Evolutionary conservation across 768 basidiomycete genomes (phyloP).

Genomic region (Pleurotus tuber-regium): DNA sequence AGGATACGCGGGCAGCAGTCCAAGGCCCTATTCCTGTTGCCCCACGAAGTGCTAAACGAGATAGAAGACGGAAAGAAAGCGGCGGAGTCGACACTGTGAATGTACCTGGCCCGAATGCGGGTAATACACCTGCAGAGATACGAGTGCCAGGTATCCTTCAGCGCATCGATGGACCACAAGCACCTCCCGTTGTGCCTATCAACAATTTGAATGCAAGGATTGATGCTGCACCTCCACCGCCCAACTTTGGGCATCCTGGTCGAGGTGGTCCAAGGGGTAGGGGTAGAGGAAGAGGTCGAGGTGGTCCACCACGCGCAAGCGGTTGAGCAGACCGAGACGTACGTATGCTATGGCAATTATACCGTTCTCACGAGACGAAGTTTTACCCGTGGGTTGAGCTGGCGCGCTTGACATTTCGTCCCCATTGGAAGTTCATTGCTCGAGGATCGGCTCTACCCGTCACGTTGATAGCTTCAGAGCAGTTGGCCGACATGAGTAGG

Average conservation of each 20-base stretch:
- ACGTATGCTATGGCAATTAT: too few relatives aligned
- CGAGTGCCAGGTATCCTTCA: constrained; percentile 28
- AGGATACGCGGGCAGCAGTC: constrained; percentile 2
- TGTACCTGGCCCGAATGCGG: neutral
- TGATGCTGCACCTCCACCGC: constrained; percentile 7
- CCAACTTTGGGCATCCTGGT: constrained; percentile 3
- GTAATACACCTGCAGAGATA: constrained; percentile 16
- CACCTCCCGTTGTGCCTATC: neutral
- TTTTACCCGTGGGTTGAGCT: too few relatives aligned
- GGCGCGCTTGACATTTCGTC: too few relatives aligned
- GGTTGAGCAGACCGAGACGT: neutral
- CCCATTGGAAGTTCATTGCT: too few relatives aligned
- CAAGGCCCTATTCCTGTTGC: constrained; percentile 3
- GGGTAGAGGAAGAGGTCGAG: constrained; percentile 9
- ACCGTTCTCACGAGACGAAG: too few relatives aligned
- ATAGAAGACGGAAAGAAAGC: constrained; percentile 15
- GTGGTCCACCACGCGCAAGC: neutral
- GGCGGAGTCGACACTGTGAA: constrained; percentile 6
- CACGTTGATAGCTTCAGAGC: too few relatives aligned
- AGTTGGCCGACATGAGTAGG: too few relatives aligned
- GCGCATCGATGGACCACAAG: constrained; percentile 20
- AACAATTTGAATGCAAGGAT: constrained; percentile 7
- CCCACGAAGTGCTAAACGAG: constrained; percentile 14
- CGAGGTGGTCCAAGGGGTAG: constrained; percentile 1
- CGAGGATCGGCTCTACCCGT: too few relatives aligned